These are phyloP conservation scores for Mycena citricolor DNA, from an alignment of 1,284 basidiomycete genomes.

Conservation along the genomic window DNA sequence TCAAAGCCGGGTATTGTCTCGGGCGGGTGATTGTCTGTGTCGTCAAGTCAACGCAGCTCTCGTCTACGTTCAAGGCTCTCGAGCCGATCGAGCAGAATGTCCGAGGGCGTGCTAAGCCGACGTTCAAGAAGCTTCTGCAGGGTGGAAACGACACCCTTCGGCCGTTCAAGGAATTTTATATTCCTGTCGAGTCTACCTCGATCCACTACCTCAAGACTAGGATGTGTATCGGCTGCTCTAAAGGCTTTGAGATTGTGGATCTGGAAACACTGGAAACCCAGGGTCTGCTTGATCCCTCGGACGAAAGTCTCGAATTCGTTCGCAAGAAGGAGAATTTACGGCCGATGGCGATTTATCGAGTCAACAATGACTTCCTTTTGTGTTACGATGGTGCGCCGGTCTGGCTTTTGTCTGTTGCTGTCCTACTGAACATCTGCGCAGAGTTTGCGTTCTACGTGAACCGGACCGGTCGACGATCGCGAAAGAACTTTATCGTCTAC, in stretches of 20 bases:
- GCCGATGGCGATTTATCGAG: conserved; percentile 96
- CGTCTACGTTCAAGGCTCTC: conserved; percentile 96
- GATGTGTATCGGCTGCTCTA: conserved; percentile 95
- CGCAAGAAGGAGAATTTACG: conserved; percentile 85
- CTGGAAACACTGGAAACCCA: conserved; percentile 97
- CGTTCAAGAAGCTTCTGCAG: conserved; percentile 92
- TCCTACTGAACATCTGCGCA: conserved; percentile 33
- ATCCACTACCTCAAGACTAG: conserved; percentile 98
- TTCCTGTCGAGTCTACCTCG: conserved; percentile 94
- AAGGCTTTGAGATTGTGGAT: conserved; percentile 99
- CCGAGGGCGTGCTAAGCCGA: conserved; percentile 84
- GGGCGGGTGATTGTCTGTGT: conserved; percentile 96
- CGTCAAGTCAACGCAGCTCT: conserved; percentile 93
- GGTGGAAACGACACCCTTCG: conserved; percentile 94
- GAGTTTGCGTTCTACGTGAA: conserved; percentile 99
- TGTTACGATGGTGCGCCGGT: conserved; percentile 88
- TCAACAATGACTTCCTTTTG: conserved; percentile 94
- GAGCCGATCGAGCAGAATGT: conserved; percentile 93
- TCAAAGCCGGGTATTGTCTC: conserved; percentile 94
- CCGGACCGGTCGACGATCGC: conserved; percentile 91
- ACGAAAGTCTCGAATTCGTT: conserved; percentile 92
- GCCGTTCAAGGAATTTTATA: conserved; percentile 98
- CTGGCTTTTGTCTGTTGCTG: conserved; percentile 2
- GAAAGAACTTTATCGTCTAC: conserved; percentile 90
- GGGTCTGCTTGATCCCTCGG: conserved; percentile 91